Evolutionary conservation across 1,284 basidiomycete genomes (phyloP), one percentile per base, ranked within the genome.

Genomic region (Bjerkandera adusta): DNA sequence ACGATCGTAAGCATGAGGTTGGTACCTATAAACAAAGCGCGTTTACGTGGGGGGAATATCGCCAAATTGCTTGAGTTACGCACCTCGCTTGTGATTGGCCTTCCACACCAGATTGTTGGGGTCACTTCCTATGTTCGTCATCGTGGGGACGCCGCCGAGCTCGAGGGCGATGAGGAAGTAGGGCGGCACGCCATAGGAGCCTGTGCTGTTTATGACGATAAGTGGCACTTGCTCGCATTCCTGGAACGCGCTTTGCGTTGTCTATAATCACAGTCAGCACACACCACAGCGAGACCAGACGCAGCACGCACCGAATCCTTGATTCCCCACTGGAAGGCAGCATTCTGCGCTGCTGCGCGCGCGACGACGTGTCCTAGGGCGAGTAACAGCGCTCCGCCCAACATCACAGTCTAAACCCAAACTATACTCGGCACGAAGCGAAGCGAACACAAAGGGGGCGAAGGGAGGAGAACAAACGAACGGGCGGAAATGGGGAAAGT

Each of bases 111-210:
- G 53, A 26, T 67, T 64, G 22, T 50, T 57, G 10, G 62, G 61
- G 38, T 73, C 64, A 5, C 57, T 59, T n/a, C 76, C 77, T 29
- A 77, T 61, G 11, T 62, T 50, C 10, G 68, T 71, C 8, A 65
- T 68, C 2, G 37, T 24, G 0, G 75, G 70, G 3, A 69, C 65
- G 4, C 72, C 72, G 4, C 65, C 64, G 7, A 65, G 45, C 27
- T 69, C 68, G 45, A 73, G 70, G 0, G 75, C 71, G 27, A 75
- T 65, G 69, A 80, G 70, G 56, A 72, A 77, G 30, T 45, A 45
- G 3, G 43, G 43, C 16, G 34, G 34, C 6, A 63, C 57, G 0
- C 69, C 73, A 20, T 57, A 27, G 18, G 29, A 50, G 20, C 30
- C 22, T 21, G 52, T 54, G 21, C 57, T 35, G 0, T 54, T 37